Conservation (phyloP, 2,329 filamentous ascomycete genomes). For the Talaromyces pinophilus region DNA sequence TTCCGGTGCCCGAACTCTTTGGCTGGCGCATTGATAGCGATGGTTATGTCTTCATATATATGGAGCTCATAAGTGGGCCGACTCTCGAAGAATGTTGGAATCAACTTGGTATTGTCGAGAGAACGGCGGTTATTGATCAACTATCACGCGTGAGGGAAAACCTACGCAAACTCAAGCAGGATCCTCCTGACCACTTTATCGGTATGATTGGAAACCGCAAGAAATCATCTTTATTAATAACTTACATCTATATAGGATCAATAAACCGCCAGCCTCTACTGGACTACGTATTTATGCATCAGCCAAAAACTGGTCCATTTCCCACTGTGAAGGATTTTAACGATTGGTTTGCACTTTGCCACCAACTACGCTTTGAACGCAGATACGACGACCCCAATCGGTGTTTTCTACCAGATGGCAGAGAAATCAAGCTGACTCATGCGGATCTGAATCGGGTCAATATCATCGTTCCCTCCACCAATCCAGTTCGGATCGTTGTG, state of each 20-base stretch:
- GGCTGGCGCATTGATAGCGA: background rate
- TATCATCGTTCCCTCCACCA: slow-evolving; percentile 33
- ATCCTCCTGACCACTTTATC: background rate
- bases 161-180: background rate
- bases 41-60: background rate
- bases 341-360: background rate
- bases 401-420: slow-evolving; percentile 24
- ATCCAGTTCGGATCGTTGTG: slow-evolving; percentile 28
- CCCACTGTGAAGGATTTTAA: background rate
- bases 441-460: slow-evolving; percentile 37
- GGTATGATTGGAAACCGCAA: background rate
- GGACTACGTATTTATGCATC: background rate
- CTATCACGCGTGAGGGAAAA: background rate
- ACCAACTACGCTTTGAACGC: background rate
- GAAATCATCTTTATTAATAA: no score
- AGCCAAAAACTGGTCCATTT: background rate
- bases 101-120: background rate
- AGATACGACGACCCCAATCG: background rate
- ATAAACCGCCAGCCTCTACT: background rate
- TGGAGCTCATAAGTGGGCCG: background rate
- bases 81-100: background rate
- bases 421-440: slow-evolving; percentile 38
- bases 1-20: background rate
- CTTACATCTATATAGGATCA: background rate
- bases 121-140: background rate